A percentile compares a stretch with the other conserved stretches of the same genome.
phyloP scores from a whole-genome alignment of 2,329 filamentous ascomycete species.

The Pseudogymnoascus sp. region DNA sequence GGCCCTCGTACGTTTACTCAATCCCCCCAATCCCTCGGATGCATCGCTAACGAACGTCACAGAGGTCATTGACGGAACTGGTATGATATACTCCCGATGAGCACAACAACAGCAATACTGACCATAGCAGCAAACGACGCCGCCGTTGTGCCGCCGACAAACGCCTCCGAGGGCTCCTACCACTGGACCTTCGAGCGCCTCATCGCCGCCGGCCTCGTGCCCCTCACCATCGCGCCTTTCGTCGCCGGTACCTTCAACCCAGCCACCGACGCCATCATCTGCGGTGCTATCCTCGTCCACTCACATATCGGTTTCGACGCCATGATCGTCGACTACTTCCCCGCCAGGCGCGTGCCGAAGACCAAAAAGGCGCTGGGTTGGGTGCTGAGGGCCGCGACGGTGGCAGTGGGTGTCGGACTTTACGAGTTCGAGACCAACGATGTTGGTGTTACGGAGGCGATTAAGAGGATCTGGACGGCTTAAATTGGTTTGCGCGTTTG shows the following conservation, averaged over 20 bases:
- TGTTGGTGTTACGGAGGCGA: conserved; percentile 82
- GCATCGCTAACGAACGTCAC: conserved; percentile 37
- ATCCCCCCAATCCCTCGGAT: not conserved
- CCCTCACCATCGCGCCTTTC: conserved; percentile 84
- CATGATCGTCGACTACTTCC: conserved; percentile 87
- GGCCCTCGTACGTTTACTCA: conserved; percentile 63
- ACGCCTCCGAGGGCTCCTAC: conserved; percentile 83
- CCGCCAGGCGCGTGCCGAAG: conserved; percentile 60
- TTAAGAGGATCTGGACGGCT: conserved; percentile 86
- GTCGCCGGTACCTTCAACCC: conserved; percentile 88
- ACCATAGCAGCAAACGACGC: conserved; percentile 70
- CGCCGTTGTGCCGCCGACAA: conserved; percentile 62
- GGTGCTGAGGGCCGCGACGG: conserved; percentile 70
- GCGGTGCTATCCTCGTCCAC: conserved; percentile 77
- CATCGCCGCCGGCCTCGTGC: conserved; percentile 73
- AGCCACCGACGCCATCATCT: conserved; percentile 76
- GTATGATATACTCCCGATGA: conserved; percentile 41
- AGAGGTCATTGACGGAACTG: conserved; percentile 70
- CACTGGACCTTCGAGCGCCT: conserved; percentile 97
- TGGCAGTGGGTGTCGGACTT: conserved; percentile 76
- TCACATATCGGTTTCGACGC: conserved; percentile 94
- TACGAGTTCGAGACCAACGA: conserved; percentile 99
- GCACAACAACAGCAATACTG: not conserved
- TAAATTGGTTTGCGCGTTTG: conserved; percentile 30
- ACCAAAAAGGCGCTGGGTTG: conserved; percentile 63